Percentiles rank a stretch among this genome's conserved stretches.
phyloP scores from a whole-genome alignment of 139 green algal species.

The Chara braunii region DNA sequence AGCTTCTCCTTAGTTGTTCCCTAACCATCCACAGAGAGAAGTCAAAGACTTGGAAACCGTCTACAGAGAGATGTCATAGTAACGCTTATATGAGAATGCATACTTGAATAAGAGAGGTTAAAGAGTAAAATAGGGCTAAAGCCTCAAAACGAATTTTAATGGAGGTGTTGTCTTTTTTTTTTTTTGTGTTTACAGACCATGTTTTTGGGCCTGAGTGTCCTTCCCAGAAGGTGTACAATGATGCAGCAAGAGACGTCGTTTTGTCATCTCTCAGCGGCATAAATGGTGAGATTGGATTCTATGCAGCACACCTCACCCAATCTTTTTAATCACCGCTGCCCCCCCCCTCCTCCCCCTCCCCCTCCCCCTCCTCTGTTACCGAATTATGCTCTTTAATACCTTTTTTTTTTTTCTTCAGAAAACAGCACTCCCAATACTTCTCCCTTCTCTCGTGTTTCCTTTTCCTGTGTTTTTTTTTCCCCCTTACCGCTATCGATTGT shows the following conservation, averaged over 20 bases:
- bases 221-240: conserved; percentile 29
- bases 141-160: neutral
- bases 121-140: neutral
- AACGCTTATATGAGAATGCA: neutral
- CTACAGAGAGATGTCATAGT: neutral
- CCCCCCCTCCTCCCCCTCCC: no score
- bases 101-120: neutral
- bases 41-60: neutral
- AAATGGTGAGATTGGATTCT: no score
- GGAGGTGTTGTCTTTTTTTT: neutral
- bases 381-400: no score
- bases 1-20: neutral
- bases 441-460: no score
- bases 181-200: conserved; percentile 24
- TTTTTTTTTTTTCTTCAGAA: neutral
- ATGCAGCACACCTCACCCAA: no score
- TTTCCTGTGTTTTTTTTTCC: no score
- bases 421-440: no score
- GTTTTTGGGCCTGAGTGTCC: conserved; percentile 26
- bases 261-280: conserved; percentile 29
- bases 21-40: conserved; percentile 5
- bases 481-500: no score
- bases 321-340: no score
- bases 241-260: conserved; percentile 24
- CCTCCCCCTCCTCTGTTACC: no score